Base-by-base conservation (phyloP, 805 yeast genomes). In the Brettanomyces sp. region DNA sequence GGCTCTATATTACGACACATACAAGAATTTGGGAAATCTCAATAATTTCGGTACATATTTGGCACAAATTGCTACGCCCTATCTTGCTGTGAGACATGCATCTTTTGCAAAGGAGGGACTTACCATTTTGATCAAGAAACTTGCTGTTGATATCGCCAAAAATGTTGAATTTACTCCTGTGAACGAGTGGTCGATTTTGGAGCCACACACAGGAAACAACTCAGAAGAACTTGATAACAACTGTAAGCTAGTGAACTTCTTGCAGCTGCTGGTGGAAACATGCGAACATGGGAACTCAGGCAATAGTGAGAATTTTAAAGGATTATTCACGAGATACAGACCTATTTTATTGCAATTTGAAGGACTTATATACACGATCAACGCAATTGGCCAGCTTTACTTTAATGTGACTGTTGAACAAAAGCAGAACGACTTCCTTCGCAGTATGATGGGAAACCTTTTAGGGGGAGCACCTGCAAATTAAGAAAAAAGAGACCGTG, bases 401-500 rank as follows among this genome's bases (percentile, higher is more conserved):
- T 65, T 62, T 49, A 50, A 52, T 24, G 57, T 58, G 23, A 49
- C 60, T 8, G 52, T 62, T 14, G 70, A 77, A 13, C 76, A 69
- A 43, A 73, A 70, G 45, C 80, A 74, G 50, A 65, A 65, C 2
- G 82, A 82, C 56, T 62, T 81, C 55, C 61, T 85, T 52, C 84
- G 79, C 62, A 82, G 79, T 53, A 69, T 91, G 72, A 86, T 93
- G 95, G 76, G 84, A 21, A 80, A 84, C 25, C 63, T 83, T 37
- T 60, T 82, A 42, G 76, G 76, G 30, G 76, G 79, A 14, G 55
- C 58, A 28, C 7, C 32, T 28, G 32, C 9, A 28, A 28, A 28
- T 9, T 28, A 9, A 28, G 32, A 18, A 18, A 18, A 18, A 18
- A 18, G 18, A 18, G 18, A 18, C 18, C 18, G 18, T 18, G 18